These are phyloP conservation scores for Monosporascus sp. DNA, from an alignment of 2,329 filamentous ascomycete species.

Conservation along the genomic window DNA sequence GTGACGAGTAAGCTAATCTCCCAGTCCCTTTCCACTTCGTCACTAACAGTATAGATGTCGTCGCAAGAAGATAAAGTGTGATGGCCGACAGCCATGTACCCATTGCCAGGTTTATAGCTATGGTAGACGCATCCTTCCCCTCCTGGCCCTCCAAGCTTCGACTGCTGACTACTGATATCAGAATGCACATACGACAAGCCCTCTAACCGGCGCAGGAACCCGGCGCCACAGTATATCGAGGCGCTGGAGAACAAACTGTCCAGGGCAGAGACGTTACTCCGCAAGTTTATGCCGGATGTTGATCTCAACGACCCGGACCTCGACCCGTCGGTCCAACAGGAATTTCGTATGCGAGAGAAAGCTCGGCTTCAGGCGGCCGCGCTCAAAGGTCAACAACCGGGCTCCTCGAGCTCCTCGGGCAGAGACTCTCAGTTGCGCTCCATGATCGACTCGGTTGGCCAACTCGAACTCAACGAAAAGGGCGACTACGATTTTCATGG, in stretches of 20 bases:
- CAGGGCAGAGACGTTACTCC: conserved; percentile 74
- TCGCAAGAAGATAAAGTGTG: conserved; percentile 83
- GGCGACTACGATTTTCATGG: conserved; percentile 96
- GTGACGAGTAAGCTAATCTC: not conserved
- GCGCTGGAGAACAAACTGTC: conserved; percentile 78
- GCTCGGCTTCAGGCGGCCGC: conserved; percentile 41
- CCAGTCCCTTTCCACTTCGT: not conserved
- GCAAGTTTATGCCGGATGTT: conserved; percentile 75
- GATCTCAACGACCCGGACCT: conserved; percentile 81
- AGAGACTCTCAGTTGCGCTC: conserved; percentile 73
- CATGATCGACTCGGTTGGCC: conserved; percentile 91
- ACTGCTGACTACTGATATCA: conserved; percentile 33
- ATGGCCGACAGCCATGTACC: conserved; percentile 83
- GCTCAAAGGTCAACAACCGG: conserved; percentile 31
- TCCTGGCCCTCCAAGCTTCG: not conserved
- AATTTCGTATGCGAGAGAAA: conserved; percentile 53
- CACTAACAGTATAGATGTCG: conserved; percentile 44
- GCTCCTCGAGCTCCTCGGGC: conserved; percentile 18
- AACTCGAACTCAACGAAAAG: conserved; percentile 84
- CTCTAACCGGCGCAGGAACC: conserved; percentile 84
- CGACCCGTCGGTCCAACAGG: conserved; percentile 70
- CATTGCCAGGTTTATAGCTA: conserved; percentile 99
- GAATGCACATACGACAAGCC: conserved; percentile 96
- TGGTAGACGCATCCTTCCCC: conserved; percentile 51
- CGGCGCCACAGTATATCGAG: conserved; percentile 88